A percentile compares a stretch with the other conserved stretches of the same genome.
phyloP scores from a whole-genome alignment of 352 stramenopile species.

The Pythium insidiosum region DNA sequence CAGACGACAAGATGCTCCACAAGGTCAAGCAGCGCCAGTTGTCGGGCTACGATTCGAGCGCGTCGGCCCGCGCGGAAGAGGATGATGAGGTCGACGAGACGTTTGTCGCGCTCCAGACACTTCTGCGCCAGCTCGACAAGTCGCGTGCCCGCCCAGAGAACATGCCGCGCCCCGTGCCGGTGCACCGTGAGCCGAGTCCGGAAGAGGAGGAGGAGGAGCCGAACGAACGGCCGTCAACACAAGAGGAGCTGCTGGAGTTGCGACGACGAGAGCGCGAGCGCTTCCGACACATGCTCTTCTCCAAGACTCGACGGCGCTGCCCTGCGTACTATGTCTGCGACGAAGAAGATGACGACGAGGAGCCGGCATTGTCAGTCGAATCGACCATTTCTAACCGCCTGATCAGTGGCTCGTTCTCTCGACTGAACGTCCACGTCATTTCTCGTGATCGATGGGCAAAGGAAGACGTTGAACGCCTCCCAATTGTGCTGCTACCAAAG shows the following conservation, averaged over 20 bases:
- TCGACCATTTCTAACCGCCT: constrained; percentile 76
- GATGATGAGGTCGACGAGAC: constrained; percentile 76
- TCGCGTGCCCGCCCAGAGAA: not conserved
- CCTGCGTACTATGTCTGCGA: constrained; percentile 34
- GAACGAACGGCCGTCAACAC: constrained; percentile 28
- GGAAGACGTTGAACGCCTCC: constrained; percentile 60
- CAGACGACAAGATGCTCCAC: constrained; percentile 22
- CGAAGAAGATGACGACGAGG: constrained; percentile 71
- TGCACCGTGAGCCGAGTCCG: not conserved
- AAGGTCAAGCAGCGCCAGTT: constrained; percentile 33
- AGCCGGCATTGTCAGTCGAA: constrained; percentile 55
- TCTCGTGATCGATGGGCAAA: constrained; percentile 57
- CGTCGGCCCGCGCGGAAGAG: constrained; percentile 17
- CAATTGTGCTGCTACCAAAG: constrained; percentile 66
- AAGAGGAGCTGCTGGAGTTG: constrained; percentile 70
- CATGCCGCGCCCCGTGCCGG: not conserved
- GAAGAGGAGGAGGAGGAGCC: not conserved
- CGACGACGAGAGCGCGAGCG: constrained; percentile 57
- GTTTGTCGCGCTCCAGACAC: constrained; percentile 67
- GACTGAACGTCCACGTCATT: constrained; percentile 68
- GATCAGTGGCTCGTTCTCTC: constrained; percentile 74
- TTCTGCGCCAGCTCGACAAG: constrained; percentile 57
- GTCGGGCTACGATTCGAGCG: constrained; percentile 27
- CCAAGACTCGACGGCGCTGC: constrained; percentile 32
- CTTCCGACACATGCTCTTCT: constrained; percentile 55